Evolutionary conservation across 2,329 filamentous ascomycete species (phyloP).

Genomic region (Pyrenophora seminiperda): DNA sequence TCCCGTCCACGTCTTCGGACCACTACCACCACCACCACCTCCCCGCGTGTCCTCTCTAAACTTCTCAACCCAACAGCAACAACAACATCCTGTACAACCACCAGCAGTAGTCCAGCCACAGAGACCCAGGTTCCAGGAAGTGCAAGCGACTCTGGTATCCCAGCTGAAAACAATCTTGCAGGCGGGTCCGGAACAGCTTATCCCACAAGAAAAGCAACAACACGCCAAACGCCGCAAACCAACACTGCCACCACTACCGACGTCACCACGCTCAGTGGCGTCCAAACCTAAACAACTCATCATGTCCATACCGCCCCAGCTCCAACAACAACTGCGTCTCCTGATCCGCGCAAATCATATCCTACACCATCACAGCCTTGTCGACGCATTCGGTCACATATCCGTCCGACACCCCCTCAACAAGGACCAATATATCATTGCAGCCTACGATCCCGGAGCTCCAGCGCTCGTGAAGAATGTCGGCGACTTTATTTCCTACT

Average conservation of each 20-base stretch:
- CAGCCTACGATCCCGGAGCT: conserved; percentile 50
- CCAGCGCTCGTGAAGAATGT: conserved; percentile 54
- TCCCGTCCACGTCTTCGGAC: conserved; percentile 1
- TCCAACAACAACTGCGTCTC: conserved; percentile 27
- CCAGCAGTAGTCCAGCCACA: no score
- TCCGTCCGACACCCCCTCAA: conserved; percentile 57
- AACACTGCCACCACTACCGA: neutral
- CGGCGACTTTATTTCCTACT: conserved; percentile 56
- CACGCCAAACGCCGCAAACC: neutral
- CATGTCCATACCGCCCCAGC: conserved; percentile 16
- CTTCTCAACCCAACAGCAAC: neutral
- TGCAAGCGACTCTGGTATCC: no score
- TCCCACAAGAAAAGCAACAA: neutral
- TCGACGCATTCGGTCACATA: conserved; percentile 61
- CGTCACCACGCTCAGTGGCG: neutral
- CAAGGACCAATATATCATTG: conserved; percentile 56
- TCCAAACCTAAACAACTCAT: neutral
- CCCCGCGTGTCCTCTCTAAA: neutral
- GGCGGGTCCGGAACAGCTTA: no score
- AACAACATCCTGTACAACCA: no score
- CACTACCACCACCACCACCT: neutral
- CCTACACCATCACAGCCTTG: conserved; percentile 55
- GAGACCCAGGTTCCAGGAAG: no score
- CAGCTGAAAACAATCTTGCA: no score
- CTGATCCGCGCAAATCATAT: conserved; percentile 52